Evolutionary conservation across 176 grass and related monocot species (phyloP).

Genomic region (Poa annua): DNA sequence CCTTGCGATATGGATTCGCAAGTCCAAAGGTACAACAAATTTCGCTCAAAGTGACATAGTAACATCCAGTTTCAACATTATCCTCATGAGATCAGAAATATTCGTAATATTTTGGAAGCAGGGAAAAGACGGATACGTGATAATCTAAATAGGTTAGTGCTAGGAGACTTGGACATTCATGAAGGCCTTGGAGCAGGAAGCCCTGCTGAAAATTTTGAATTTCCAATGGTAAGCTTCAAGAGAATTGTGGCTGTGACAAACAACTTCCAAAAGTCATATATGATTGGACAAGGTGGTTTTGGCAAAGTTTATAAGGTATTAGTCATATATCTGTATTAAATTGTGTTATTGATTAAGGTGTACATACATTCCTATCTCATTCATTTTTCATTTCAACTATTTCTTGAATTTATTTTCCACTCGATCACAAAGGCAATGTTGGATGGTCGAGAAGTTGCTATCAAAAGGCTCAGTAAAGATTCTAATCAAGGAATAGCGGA

Average conservation of each 20-base stretch:
- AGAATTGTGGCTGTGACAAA: slow-evolving; percentile 16
- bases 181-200: neutral
- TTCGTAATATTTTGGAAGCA: slow-evolving; percentile 5
- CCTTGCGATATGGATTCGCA: neutral
- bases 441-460: slow-evolving; percentile 2
- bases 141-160: neutral
- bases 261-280: slow-evolving; percentile 32
- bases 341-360: neutral
- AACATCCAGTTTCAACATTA: neutral
- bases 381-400: neutral
- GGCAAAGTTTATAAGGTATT: slow-evolving; percentile 51
- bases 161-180: neutral
- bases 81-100: neutral
- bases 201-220: slow-evolving; percentile 7
- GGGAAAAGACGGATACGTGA: neutral
- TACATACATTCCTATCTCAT: neutral
- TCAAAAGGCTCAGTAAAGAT: slow-evolving; percentile 15
- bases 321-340: neutral
- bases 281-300: slow-evolving; percentile 47
- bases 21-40: slow-evolving; percentile 10
- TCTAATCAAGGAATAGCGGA: neutral
- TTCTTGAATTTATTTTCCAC: neutral
- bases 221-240: slow-evolving; percentile 31
- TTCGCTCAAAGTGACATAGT: neutral
- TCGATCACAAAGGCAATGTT: neutral